phyloP scores from a whole-genome alignment of 805 yeast genomes.

The Starmera pachycereana region DNA sequence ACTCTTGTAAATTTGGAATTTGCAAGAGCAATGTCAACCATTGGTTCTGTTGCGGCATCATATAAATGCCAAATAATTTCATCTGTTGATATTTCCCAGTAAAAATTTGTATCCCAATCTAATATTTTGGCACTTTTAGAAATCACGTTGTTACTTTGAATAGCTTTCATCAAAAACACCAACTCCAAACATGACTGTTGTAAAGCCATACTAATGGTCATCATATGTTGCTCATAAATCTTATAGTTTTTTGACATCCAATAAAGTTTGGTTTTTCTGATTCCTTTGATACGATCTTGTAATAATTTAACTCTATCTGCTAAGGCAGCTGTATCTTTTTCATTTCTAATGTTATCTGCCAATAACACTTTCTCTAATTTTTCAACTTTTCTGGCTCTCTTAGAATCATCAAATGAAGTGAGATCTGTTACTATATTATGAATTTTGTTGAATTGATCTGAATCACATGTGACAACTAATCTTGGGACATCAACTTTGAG shows the following conservation, averaged over 20 bases:
- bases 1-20: constrained; percentile 36
- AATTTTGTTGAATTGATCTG: constrained; percentile 45
- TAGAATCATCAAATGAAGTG: constrained; percentile 22
- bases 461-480: constrained; percentile 41
- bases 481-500: constrained; percentile 31
- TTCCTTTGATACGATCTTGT: constrained; percentile 34
- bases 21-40: constrained; percentile 44
- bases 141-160: constrained; percentile 24
- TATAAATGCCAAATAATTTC: constrained; percentile 49
- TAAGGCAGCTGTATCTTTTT: constrained; percentile 19
- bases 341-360: constrained; percentile 37
- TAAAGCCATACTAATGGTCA: constrained; percentile 26
- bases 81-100: constrained; percentile 41
- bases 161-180: constrained; percentile 32
- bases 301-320: constrained; percentile 39
- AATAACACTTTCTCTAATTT: constrained; percentile 40
- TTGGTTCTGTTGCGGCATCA: constrained; percentile 35
- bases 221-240: constrained; percentile 25
- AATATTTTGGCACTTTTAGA: constrained; percentile 13
- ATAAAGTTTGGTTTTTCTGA: constrained; percentile 28
- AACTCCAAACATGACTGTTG: constrained; percentile 27
- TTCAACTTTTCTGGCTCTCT: constrained; percentile 31
- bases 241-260: constrained; percentile 26
- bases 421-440: constrained; percentile 40
- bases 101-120: constrained; percentile 22